These are phyloP conservation scores for Inonotus hispidus DNA, from an alignment of 1,284 basidiomycete species.

Conservation along the genomic window DNA sequence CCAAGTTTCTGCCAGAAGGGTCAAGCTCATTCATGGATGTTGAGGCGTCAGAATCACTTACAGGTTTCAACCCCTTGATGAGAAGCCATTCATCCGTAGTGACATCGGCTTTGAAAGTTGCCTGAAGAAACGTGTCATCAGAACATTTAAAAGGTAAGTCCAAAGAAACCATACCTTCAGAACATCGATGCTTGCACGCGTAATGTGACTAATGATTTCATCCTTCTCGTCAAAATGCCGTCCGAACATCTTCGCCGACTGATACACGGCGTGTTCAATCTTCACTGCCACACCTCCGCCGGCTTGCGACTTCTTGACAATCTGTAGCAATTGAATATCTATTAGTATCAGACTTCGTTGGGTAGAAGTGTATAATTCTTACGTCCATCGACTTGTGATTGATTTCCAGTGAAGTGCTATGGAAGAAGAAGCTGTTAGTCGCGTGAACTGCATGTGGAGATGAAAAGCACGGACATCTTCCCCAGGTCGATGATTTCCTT, in stretches of 20 bases:
- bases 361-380: conserved; percentile 23
- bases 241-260: conserved; percentile 92
- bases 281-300: conserved; percentile 98
- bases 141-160: neutral
- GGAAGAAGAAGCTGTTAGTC: conserved; percentile 9
- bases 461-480: conserved; percentile 69
- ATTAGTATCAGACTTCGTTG: conserved; percentile 26
- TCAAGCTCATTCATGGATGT: neutral
- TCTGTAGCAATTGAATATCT: conserved; percentile 36
- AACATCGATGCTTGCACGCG: conserved; percentile 90
- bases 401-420: conserved; percentile 91
- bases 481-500: conserved; percentile 90
- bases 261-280: conserved; percentile 96
- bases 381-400: conserved; percentile 84
- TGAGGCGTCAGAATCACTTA: conserved; percentile 33
- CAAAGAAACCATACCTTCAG: conserved; percentile 59
- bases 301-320: conserved; percentile 89
- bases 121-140: conserved; percentile 36
- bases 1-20: neutral
- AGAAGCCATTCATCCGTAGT: conserved; percentile 91
- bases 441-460: neutral
- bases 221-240: conserved; percentile 96
- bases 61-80: conserved; percentile 88
- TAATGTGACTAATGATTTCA: conserved; percentile 87
- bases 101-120: conserved; percentile 87